Conservation (phyloP, 176 grass and related monocot genomes). For the Eremochloa ophiuroides region DNA sequence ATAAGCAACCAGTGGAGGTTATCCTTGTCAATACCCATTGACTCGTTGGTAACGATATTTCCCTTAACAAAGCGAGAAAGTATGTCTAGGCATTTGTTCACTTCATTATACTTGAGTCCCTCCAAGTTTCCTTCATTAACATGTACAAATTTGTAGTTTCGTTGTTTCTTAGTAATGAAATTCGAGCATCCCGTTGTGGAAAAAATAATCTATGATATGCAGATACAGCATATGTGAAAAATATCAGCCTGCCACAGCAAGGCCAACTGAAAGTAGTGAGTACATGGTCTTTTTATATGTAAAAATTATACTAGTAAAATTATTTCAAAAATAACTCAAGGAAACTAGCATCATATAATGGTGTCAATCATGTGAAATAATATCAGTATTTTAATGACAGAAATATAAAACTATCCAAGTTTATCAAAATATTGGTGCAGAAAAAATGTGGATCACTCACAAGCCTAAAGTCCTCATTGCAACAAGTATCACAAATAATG, state of each 20-base stretch:
- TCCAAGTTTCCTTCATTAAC: not conserved
- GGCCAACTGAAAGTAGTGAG: not conserved
- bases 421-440: not conserved
- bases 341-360: not conserved
- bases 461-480: not conserved
- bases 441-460: not conserved
- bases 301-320: not conserved
- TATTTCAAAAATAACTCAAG: not conserved
- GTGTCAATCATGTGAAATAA: not conserved
- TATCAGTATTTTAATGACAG: not conserved
- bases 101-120: not conserved
- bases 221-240: too few relatives aligned
- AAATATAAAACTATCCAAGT: conserved; percentile 6
- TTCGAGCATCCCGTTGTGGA: not conserved
- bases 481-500: not conserved
- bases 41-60: not conserved
- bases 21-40: not conserved
- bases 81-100: not conserved
- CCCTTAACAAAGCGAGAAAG: not conserved
- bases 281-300: not conserved
- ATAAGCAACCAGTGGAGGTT: not conserved
- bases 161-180: not conserved
- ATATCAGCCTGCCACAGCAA: not conserved
- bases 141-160: not conserved
- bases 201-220: too few relatives aligned